These are phyloP conservation scores for Jatropha podagrica DNA, from an alignment of 441 rosid species.

Conservation along the genomic window DNA sequence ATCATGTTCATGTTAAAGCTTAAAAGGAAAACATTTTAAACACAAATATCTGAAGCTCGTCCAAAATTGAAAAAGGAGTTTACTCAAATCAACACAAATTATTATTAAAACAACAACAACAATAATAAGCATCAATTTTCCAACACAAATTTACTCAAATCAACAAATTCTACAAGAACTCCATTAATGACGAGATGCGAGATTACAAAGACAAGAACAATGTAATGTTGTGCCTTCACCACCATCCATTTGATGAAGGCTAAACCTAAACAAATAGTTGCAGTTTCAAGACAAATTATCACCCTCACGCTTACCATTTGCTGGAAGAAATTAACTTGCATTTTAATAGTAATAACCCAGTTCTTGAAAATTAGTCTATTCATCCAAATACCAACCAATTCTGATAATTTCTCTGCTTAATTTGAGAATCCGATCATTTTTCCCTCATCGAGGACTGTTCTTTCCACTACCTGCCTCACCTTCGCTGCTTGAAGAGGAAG, in stretches of 20 bases:
- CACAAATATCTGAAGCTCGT: too few species aligned
- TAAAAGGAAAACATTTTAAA: too few species aligned
- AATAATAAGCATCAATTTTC: not conserved
- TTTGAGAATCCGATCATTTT: not conserved
- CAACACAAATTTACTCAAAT: not conserved
- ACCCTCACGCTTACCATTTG: not conserved
- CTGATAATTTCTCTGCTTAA: not conserved
- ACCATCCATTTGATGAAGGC: not conserved
- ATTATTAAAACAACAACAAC: too few species aligned
- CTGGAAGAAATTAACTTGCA: not conserved
- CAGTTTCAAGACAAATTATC: not conserved
- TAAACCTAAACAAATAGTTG: not conserved
- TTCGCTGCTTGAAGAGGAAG: slow-evolving; percentile 57
- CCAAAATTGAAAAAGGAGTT: too few species aligned
- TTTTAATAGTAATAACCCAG: not conserved
- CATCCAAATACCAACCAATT: not conserved
- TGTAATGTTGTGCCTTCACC: not conserved
- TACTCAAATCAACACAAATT: too few species aligned
- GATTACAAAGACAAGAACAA: not conserved
- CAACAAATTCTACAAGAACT: not conserved
- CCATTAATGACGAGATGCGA: not conserved
- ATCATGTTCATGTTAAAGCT: too few species aligned
- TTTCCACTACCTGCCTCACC: slow-evolving; percentile 12
- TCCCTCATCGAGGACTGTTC: slow-evolving; percentile 17
- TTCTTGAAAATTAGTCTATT: not conserved